Base-by-base conservation (phyloP, 2,329 filamentous ascomycete genomes). In the Dendrostoma leiphaemia region DNA sequence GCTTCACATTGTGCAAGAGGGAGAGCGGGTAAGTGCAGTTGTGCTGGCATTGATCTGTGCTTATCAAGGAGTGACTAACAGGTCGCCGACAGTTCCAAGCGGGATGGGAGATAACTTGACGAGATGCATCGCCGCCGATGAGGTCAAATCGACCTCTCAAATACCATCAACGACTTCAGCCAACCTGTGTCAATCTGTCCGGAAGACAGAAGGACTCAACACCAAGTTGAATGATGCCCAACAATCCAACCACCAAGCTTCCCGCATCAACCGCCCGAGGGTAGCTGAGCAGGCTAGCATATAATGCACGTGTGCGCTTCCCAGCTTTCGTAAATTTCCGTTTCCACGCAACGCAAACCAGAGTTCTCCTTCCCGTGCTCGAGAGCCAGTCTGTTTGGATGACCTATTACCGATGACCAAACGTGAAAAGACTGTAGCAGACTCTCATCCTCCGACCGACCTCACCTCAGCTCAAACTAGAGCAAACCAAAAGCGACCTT, bases 401-500 rank as follows among this genome's bases (percentile, higher is more conserved):
- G 47, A 58, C 52, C 56, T 58, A 51, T 58, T 55, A 58, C 56
- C 56, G 56, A 58, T 55, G 54, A 55, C 47, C 56, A 43, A 49
- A 58, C 45, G 34, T 35, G 40, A 21, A 51, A 40, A 43, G 44
- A 44, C 44, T 58, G 56, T 38, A 48, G 52, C 46, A 24, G 37
- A 48, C 52, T 57, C n/a, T n/a, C 15, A n/a, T 21, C 37, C 44
- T 50, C 28, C 45, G 24, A 23, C 26, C 17, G 29, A 51, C 28
- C 44, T 37, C 47, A 32, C 7, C 31, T 29, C 49, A 12, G 43
- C 55, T 48, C 47, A 31, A 26, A 15, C 13, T 19, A 17, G 31
- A 43, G 48, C 48, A 40, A n/a, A 46, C 48, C 52, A 50, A 41
- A 31, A 44, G 38, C 52, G 52, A 58, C 52, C 56, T 29, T 58